Evolutionary conservation across 805 yeast genomes (phyloP).

Genomic region (Brettanomyces anomalus): DNA sequence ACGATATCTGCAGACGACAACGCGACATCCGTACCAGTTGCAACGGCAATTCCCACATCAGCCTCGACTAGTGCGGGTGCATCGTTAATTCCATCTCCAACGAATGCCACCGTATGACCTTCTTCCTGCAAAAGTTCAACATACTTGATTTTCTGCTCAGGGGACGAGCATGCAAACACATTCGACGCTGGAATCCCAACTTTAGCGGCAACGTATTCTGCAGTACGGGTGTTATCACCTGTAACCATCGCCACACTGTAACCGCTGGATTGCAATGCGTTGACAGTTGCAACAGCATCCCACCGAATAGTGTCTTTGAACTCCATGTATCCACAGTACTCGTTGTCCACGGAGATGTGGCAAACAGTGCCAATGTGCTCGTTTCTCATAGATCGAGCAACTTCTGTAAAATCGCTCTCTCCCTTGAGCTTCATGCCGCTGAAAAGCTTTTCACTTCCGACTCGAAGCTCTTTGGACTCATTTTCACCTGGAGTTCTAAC

Average conservation of each 20-base stretch:
- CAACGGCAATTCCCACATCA: slow-evolving; percentile 83
- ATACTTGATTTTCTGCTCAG: slow-evolving; percentile 65
- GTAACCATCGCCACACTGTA: slow-evolving; percentile 77
- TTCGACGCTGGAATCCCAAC: slow-evolving; percentile 58
- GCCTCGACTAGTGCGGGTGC: slow-evolving; percentile 92
- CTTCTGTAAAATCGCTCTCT: slow-evolving; percentile 10
- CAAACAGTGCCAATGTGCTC: slow-evolving; percentile 14
- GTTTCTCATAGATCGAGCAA: slow-evolving; percentile 5
- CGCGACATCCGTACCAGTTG: slow-evolving; percentile 93
- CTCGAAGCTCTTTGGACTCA: slow-evolving; percentile 25
- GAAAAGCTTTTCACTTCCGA: slow-evolving; percentile 51
- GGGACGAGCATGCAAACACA: slow-evolving; percentile 69
- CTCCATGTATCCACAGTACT: slow-evolving; percentile 56
- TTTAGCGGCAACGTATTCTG: slow-evolving; percentile 51
- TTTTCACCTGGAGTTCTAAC: slow-evolving; percentile 7
- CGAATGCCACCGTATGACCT: slow-evolving; percentile 59
- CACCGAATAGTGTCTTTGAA: slow-evolving; percentile 59
- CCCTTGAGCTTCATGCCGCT: slow-evolving; percentile 16
- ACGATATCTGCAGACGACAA: slow-evolving; percentile 96
- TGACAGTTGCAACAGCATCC: slow-evolving; percentile 54
- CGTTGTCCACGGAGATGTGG: slow-evolving; percentile 44
- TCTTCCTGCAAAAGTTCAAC: slow-evolving; percentile 44
- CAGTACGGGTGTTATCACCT: slow-evolving; percentile 69
- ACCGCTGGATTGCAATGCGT: slow-evolving; percentile 41
- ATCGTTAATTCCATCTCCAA: slow-evolving; percentile 97